Percentiles rank a stretch among this genome's conserved stretches.
Conservation (phyloP, 2,329 filamentous ascomycete species). For the Onygenales sp. region DNA sequence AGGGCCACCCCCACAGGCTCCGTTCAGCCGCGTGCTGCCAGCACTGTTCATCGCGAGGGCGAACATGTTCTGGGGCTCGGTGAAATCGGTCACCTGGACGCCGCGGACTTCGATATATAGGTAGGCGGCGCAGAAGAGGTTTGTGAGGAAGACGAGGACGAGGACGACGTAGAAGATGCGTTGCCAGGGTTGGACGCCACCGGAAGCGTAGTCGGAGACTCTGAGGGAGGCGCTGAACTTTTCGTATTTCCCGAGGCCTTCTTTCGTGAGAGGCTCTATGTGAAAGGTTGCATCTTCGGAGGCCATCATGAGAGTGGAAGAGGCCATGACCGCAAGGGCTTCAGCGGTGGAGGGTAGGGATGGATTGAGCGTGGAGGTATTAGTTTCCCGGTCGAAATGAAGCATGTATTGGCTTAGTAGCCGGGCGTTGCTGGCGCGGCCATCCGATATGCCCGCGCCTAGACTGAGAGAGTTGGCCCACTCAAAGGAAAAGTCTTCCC, state of each 20-base stretch:
- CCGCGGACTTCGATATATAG: conserved; percentile 44
- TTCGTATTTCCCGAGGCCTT: conserved; percentile 22
- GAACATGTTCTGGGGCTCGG: conserved; percentile 68
- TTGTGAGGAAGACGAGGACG: conserved; percentile 55
- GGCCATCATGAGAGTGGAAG: conserved; percentile 55
- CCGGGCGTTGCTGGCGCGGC: conserved; percentile 50
- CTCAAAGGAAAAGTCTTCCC: conserved; percentile 44
- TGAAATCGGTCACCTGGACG: conserved; percentile 66
- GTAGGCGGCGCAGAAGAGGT: conserved; percentile 56
- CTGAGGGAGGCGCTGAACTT: conserved; percentile 55
- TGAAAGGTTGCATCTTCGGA: conserved; percentile 51
- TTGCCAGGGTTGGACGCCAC: conserved; percentile 52
- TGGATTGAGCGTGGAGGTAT: conserved; percentile 34
- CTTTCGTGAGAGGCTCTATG: conserved; percentile 39
- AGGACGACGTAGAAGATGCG: conserved; percentile 59
- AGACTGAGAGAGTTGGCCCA: conserved; percentile 50
- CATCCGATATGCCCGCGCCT: conserved; percentile 45
- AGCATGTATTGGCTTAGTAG: conserved; percentile 50
- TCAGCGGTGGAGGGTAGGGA: conserved; percentile 61
- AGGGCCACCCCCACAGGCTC: conserved; percentile 49
- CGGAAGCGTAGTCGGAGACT: conserved; percentile 61
- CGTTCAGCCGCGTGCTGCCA: conserved; percentile 41
- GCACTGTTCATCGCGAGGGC: conserved; percentile 59
- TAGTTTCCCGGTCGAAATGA: conserved; percentile 17
- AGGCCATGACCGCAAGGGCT: conserved; percentile 59